Percentiles rank a stretch among this genome's conserved stretches.
Evolutionary conservation across 2,329 filamentous ascomycete species (phyloP).

Genomic region (Uncinocarpus reesii): DNA sequence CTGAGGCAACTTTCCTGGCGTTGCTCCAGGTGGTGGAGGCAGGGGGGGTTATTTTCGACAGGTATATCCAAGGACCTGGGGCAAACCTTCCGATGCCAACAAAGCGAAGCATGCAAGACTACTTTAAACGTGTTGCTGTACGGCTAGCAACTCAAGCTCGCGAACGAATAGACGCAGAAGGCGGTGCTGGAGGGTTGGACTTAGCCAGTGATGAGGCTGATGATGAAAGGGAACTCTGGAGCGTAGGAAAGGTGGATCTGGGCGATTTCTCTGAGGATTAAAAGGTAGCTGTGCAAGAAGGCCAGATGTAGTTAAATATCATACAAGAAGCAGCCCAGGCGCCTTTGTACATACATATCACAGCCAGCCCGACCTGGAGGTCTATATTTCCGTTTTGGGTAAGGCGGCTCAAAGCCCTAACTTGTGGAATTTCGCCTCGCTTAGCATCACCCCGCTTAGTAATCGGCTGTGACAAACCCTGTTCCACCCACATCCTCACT

Average conservation of each 20-base stretch:
- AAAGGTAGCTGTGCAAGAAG: background rate
- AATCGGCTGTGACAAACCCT: slow-evolving; percentile 15
- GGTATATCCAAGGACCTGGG: slow-evolving; percentile 65
- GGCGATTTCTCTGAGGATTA: slow-evolving; percentile 41
- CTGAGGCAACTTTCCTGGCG: slow-evolving; percentile 86
- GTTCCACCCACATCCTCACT: slow-evolving; percentile 11
- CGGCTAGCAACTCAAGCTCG: slow-evolving; percentile 76
- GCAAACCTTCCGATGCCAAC: slow-evolving; percentile 57
- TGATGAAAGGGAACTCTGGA: slow-evolving; percentile 93
- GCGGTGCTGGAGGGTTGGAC: slow-evolving; percentile 73
- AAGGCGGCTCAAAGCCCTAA: slow-evolving; percentile 16
- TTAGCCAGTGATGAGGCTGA: slow-evolving; percentile 84
- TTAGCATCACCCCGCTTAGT: slow-evolving; percentile 20
- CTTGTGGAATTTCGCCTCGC: slow-evolving; percentile 18
- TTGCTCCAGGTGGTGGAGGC: slow-evolving; percentile 85
- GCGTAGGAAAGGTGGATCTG: slow-evolving; percentile 79
- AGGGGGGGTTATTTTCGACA: slow-evolving; percentile 77
- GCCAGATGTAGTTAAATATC: no score
- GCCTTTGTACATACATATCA: no score
- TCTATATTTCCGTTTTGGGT: slow-evolving; percentile 6
- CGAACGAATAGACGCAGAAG: slow-evolving; percentile 84
- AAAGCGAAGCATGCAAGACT: slow-evolving; percentile 88
- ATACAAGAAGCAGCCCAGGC: no score
- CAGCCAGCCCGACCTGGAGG: no score
- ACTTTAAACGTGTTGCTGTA: slow-evolving; percentile 87